Base-by-base conservation (phyloP, 768 basidiomycete genomes). In the Auricularia heimuer region DNA sequence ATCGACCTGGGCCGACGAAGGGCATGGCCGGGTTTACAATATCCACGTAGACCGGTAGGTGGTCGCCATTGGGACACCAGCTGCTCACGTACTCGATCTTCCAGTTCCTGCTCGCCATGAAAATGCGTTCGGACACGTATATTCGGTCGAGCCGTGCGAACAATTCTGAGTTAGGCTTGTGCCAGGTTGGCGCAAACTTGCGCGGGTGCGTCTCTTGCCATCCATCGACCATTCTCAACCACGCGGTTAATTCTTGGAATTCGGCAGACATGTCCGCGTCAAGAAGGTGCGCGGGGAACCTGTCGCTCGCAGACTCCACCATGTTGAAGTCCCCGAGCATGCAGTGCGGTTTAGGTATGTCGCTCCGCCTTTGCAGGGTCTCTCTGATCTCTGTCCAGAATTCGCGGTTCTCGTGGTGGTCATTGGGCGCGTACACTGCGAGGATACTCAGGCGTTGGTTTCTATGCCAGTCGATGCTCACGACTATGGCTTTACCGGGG, bases 271-370 rank as follows among this genome's bases (percentile, higher is more conserved):
- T 29, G 54, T 56, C 54, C 24, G 16, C n/a, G 54, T 18, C 24
- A 21, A 16, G 12, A 10, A 56, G 54, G 54, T 21, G 54, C 18
- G 36, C 45, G 14, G 71, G 71, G 3, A 68, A 34, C 0, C 69
- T 51, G 44, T 72, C 70, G 10, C 69, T 62, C 0, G n/a, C 39
- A 3, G 70, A 29, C 3, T 29, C 29, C 29, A 29, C 29, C 29
- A 29, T 29, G 29, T 29, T 29, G 29, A 29, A 29, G 58, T 72
- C 71, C 1, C 68, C 70, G 1, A 65, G 62, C 4, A 72, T 24
- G 2, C 67, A 33, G 35, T 69, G 64, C 0, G 70, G 71, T 6
- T 39, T 45, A 0, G 61, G 67, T 0, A 62, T n/a, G 54, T 56
- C n/a, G 14, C 14, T 21, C 54, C 16, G 1, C 1, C n/a, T 11